phyloP scores from a whole-genome alignment of 768 basidiomycete genomes.

The Trametes punicea region DNA sequence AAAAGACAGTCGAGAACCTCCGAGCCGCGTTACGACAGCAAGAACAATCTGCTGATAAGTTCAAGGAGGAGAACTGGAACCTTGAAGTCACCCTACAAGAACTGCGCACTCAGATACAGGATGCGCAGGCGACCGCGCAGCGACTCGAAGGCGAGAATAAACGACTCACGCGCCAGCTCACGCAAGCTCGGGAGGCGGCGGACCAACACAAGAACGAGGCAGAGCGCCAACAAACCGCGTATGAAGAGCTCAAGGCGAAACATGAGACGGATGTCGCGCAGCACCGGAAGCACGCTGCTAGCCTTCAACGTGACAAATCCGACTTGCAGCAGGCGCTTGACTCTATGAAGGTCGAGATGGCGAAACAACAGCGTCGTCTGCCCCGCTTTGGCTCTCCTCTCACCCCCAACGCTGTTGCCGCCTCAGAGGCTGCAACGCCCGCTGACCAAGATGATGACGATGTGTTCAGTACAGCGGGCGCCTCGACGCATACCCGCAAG shows the following conservation, averaged over 20 bases:
- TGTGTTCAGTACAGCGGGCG: constrained; percentile 59
- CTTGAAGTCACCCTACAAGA: constrained; percentile 93
- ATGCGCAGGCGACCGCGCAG: constrained; percentile 59
- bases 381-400: constrained; percentile 70
- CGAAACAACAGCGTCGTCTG: constrained; percentile 57
- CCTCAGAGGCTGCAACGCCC: constrained; percentile 46
- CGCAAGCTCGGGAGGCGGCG: constrained; percentile 64
- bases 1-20: constrained; percentile 72
- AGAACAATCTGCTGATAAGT: constrained; percentile 79
- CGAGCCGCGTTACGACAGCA: constrained; percentile 71
- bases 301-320: constrained; percentile 86
- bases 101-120: constrained; percentile 63
- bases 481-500: constrained; percentile 60
- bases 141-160: constrained; percentile 83
- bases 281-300: constrained; percentile 82
- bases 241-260: constrained; percentile 79
- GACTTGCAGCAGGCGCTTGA: constrained; percentile 86
- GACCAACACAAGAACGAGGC: constrained; percentile 87
- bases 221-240: constrained; percentile 59
- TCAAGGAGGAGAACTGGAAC: constrained; percentile 99
- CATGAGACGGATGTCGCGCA: constrained; percentile 95
- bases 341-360: constrained; percentile 66
- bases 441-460: constrained; percentile 58
- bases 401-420: constrained; percentile 53
- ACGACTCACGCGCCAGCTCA: constrained; percentile 72